phyloP scores from a whole-genome alignment of 2,329 filamentous ascomycete genomes.

The Rutstroemia sydowiana region DNA sequence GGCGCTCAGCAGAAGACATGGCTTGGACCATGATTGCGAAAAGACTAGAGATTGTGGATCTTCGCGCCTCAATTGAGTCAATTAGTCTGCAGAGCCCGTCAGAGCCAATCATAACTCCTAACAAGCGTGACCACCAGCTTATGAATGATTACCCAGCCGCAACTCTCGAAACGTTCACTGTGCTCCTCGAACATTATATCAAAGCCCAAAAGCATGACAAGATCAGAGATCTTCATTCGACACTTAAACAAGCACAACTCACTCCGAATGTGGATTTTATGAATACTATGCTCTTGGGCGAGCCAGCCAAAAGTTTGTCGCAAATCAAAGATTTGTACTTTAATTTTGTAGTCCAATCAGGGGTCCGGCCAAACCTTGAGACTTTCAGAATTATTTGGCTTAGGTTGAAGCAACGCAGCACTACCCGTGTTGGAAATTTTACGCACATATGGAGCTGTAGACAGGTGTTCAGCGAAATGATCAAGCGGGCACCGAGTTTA shows the following conservation, averaged over 20 bases:
- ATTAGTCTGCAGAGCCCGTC: conserved; percentile 10
- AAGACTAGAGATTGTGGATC: conserved; percentile 55
- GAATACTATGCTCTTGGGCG: conserved; percentile 62
- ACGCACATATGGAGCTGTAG: conserved; percentile 11
- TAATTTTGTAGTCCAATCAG: not conserved
- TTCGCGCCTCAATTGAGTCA: conserved; percentile 31
- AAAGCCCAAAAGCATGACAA: conserved; percentile 50
- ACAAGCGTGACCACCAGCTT: conserved; percentile 27
- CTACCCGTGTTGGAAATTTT: not conserved
- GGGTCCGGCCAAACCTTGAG: conserved; percentile 23
- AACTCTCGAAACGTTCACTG: conserved; percentile 69
- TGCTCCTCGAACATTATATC: conserved; percentile 67
- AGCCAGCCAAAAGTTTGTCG: conserved; percentile 19
- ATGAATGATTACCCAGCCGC: conserved; percentile 46
- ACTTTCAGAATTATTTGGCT: conserved; percentile 28
- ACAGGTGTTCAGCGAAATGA: conserved; percentile 40
- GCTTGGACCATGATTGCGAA: conserved; percentile 72
- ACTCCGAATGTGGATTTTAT: conserved; percentile 66
- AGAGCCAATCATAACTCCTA: conserved; percentile 8
- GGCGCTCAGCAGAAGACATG: conserved; percentile 57
- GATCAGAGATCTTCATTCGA: conserved; percentile 53
- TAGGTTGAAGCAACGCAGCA: conserved; percentile 19
- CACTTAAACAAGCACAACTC: conserved; percentile 57
- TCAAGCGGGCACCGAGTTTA: conserved; percentile 17
- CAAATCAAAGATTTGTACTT: not conserved